A percentile compares a stretch with the other conserved stretches of the same genome.
These are phyloP conservation scores for Oryza glaberrima DNA, from an alignment of 176 grass and related monocot species.

Conservation along the genomic window DNA sequence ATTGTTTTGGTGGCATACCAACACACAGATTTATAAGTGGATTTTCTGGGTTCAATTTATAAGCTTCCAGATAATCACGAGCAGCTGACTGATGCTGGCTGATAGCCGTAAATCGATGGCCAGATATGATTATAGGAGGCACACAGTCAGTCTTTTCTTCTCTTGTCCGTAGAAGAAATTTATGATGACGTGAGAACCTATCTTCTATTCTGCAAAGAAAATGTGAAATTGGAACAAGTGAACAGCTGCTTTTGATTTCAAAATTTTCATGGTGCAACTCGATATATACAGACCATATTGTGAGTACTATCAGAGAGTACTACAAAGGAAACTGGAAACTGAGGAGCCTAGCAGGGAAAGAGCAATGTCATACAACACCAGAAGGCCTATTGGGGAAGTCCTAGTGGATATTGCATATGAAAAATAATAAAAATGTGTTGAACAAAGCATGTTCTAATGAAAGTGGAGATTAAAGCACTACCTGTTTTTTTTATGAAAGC, in stretches of 20 bases:
- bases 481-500: neutral
- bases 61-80: slow-evolving; percentile 90
- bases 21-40: slow-evolving; percentile 90
- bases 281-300: neutral
- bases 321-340: slow-evolving; percentile 14
- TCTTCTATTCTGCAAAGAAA: slow-evolving; percentile 70
- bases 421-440: neutral
- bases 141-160: slow-evolving; percentile 61
- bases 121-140: slow-evolving; percentile 77
- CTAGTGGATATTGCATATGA: neutral
- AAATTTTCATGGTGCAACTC: neutral
- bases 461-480: neutral
- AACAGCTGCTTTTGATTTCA: slow-evolving; percentile 15
- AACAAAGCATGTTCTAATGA: neutral
- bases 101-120: slow-evolving; percentile 80
- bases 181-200: slow-evolving; percentile 67
- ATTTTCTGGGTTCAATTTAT: slow-evolving; percentile 83
- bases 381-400: neutral
- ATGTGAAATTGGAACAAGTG: slow-evolving; percentile 28
- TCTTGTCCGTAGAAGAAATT: slow-evolving; percentile 69
- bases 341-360: neutral
- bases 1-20: slow-evolving; percentile 45
- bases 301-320: neutral
- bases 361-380: neutral
- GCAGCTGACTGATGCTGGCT: slow-evolving; percentile 87